Evolutionary conservation across 2,329 filamentous ascomycete genomes (phyloP), one percentile per base, ranked within the genome.

Genomic region (Neonectria sp.): DNA sequence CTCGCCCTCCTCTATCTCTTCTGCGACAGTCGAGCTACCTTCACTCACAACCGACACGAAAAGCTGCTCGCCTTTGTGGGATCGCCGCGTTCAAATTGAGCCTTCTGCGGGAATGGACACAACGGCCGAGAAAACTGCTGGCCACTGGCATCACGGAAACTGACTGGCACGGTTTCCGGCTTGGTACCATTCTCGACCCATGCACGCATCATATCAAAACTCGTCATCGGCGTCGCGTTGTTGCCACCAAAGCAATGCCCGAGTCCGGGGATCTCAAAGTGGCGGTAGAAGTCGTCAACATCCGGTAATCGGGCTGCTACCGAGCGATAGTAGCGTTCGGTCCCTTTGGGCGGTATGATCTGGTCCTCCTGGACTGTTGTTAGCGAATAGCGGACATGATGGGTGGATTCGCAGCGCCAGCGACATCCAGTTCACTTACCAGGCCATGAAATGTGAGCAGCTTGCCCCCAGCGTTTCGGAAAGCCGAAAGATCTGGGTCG

Each of bases 231-330:
- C n/a, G 73, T 6, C 0, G 57, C 57, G 15, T 57, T 43, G 4
- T 40, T 53, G 0, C 79, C 79, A 9, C 76, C 75, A 6, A 55
- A 46, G 63, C 79, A 82, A 67, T 82, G 80, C 0, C 62, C 67
- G 21, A 82, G 46, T 0, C 79, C 80, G 1, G 81, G 76, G 9
- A 76, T 76, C 15, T 76, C 65, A 29, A 79, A 82, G 46, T 77
- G 70, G 2, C 77, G 73, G 51, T 79, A 82, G 51, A 78, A 82
- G 9, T 74, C 68, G 15, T 75, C 67, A 1, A 78, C 61, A 1
- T 75, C 67, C 0, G 67, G 67, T 11, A 70, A 57, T 2, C 71
- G 24, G 1, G 35, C 60, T n/a, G 60, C 58, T 4, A 78, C 78
- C 0, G 51, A 45, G 1, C 77, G 57, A 57, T 79, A 79, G 57